Evolutionary conservation across 306 rosid species (phyloP).

Genomic region (barrel medic (Medicago truncatula)): MtrunA17r5.0-ANR NC_053049.1:43563501-43564000

Average conservation of each 20-base stretch:
- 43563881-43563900: too few species aligned
- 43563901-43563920: too few species aligned
- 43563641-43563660: conserved; percentile 29
- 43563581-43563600: neutral
- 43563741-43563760: neutral
- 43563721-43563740: conserved; percentile 36
- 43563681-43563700: neutral
- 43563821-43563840: neutral
- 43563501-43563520: neutral
- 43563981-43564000: too few species aligned
- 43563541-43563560: neutral
- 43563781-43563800: conserved; percentile 17
- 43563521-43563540: neutral
- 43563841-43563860: too few species aligned
- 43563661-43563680: conserved; percentile 11
- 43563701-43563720: conserved; percentile 25
- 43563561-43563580: neutral
- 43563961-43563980: too few species aligned
- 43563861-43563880: too few species aligned
- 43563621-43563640: neutral
- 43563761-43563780: conserved; percentile 28
- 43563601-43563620: neutral
- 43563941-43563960: too few species aligned
- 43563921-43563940: too few species aligned
- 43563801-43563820: conserved; percentile 4